Base-by-base conservation (phyloP, 345 rosid species). In the Arabidopsis thaliana region DNA sequence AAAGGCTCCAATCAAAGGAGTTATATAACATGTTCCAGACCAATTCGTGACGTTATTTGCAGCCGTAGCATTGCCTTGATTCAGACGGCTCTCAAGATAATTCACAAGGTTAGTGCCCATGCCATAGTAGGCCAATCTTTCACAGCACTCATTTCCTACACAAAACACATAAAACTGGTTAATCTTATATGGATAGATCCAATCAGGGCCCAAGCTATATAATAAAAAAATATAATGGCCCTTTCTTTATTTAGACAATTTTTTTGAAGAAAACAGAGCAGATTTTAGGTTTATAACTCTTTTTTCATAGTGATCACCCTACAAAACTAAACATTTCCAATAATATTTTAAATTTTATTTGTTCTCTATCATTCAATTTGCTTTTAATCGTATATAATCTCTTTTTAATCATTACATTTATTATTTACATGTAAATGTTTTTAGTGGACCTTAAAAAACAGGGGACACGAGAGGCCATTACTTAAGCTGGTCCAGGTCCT, bases 111-210 rank as follows among this genome's bases (percentile, higher is more conserved):
- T 96, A 52, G 97, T 90, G 12, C 99, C 83, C 99, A 96, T 93
- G n/a, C 98, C 99, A 82, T 96, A 91, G 87, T 96, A 96, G 1
- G 99, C 99, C 88, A 96, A 83, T 71, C 98, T 89, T 75, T 96
- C 99, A 51, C 98, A 96, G 13, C 98, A 86, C 59, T 92, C 97
- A 65, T 87, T 93, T 37, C 97, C 99, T 95, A 51, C 2, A 53
- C n/a, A 63, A 56, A 33, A 37, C 42, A 48, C 32, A 73, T 16
- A 16, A 12, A 30, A 20, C 34, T 58, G 14, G 12, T 65, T 32
- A 72, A 42, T 49, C 48, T 48, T 44, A 36, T 24, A 50, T 23
- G 8, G 12, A 44, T 4, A 13, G 40, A 37, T 7, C 9, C 7
- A 7, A 8, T 7, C 40, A 22, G 3, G 52, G 5, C 9, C 10